Base-by-base conservation (phyloP, 306 rosid genomes). In the Cucumis cinereus region DNA sequence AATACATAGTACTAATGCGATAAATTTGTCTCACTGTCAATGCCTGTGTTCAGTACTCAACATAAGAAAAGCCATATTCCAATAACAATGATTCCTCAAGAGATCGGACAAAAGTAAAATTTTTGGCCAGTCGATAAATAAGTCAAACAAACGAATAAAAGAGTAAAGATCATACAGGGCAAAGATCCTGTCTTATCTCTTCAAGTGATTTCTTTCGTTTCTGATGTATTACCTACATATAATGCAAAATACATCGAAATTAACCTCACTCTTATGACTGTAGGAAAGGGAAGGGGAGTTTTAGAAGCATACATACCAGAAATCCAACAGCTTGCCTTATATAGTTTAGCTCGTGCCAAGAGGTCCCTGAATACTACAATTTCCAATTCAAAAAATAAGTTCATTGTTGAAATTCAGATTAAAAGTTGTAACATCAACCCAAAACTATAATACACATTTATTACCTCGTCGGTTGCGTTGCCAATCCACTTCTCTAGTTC, bases 1-100 rank as follows among this genome's bases (percentile, higher is more conserved):
- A 94, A 86, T 90, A 94, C 99, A 94, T 90, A 0, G 99, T 94
- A 88, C 98, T 94, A 76, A 94, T 92, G 23, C 98, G 99, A 80
- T 94, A 92, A 71, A 94, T 92, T 89, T 94, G 99, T 82, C 99
- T 90, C 78, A 94, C 91, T 19, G 99, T 94, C 86, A 94, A 83
- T 38, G 83, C 96, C 99, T 94, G 88, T 92, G 88, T 75, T 70
- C 68, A 80, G 69, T 14, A 64, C 80, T 66, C 45, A 74, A 72
- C 23, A 77, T 36, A 40, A 75, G 66, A 49, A 57, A 59, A 43
- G 71, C 72, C 62, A 77, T 35, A 50, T 80, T 19, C 22, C 10
- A 73, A 13, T 61, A 58, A 7, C 55, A 73, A 53, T 60, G 45
- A 58, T 56, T 56, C 63, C 52, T 23, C 24, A 63, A 36, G 16